Base-by-base conservation (phyloP, 192 early-diverging fungal species). In the Piromyces finnis region DNA sequence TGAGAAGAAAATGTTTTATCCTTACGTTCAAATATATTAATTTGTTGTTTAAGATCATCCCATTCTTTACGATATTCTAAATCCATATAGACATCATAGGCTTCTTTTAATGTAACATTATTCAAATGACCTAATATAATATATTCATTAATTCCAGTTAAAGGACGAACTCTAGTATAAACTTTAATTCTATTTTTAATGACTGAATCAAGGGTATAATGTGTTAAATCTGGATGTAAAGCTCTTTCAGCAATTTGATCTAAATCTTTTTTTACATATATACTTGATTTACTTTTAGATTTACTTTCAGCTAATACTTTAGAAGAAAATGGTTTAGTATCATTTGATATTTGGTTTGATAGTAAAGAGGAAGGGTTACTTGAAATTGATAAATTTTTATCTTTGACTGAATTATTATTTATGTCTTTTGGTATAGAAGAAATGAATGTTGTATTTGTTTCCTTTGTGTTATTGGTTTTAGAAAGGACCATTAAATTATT, bases 1-100 rank as follows among this genome's bases (percentile, higher is more conserved):
- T 29, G 79, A 18, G 17, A 28, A 77, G 15, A 30, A 28, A 37
- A 30, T 16, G 4, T 51, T 22, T 22, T 51, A 2, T 68, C n/a
- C 9, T 68, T 68, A 68, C 16, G 13, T 22, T 68, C 26, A 68
- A 68, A 68, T 9, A 68, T 26, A n/a, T 68, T 68, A 68, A 68
- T 68, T 68, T 68, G 51, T n/a, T 68, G 79, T 32, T 80, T 80
- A 18, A 80, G 26, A 29, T 80, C 77, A 77, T 80, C 79, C 79
- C 79, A 80, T 35, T 80, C 29, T 18, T 77, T 41, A 29, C 79
- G 79, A 77, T 80, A 80, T 29, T 80, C 79, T 18, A 80, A 77
- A 77, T 80, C 79, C 79, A 80, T 80, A 29, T 80, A 80, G 9
- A 80, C 79, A 30, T 68, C 26, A 68, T 68, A 68, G 22, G 51